Percentiles rank a stretch among this genome's conserved stretches.
phyloP scores from a whole-genome alignment of 257 asterid genomes.

The Solanum chmielewskii region DNA sequence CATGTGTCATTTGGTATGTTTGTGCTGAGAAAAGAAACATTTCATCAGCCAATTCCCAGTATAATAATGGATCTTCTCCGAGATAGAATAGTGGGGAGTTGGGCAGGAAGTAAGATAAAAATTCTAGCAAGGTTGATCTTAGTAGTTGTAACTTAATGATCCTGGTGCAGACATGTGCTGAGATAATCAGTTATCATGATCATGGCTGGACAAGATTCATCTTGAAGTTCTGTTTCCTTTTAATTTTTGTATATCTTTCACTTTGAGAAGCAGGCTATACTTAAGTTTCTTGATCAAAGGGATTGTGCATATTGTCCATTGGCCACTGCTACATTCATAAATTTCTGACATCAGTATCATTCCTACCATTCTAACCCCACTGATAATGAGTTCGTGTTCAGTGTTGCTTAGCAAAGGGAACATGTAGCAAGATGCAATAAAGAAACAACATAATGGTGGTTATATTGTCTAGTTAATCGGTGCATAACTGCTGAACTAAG shows the following conservation, averaged over 20 bases:
- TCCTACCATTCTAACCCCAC: background rate
- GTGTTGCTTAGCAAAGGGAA: background rate
- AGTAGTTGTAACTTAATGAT: background rate
- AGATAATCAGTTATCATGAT: background rate
- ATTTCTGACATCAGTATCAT: background rate
- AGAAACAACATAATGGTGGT: background rate
- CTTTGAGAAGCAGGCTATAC: background rate
- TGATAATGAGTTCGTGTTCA: background rate
- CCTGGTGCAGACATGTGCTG: background rate
- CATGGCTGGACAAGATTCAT: background rate
- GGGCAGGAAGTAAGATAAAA: background rate
- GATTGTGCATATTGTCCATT: background rate
- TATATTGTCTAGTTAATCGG: background rate
- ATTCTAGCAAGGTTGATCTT: background rate
- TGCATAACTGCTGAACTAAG: background rate
- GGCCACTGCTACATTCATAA: background rate
- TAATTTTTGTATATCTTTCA: background rate
- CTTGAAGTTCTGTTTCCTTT: background rate
- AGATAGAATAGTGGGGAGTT: background rate
- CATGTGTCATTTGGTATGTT: background rate
- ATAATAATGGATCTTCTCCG: background rate
- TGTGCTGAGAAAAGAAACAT: background rate
- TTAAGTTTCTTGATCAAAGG: background rate
- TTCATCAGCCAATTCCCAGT: background rate
- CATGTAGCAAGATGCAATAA: background rate